Evolutionary conservation across 805 yeast genomes (phyloP).

Genomic region (Yamadazyma takamatsuzukensis): DNA sequence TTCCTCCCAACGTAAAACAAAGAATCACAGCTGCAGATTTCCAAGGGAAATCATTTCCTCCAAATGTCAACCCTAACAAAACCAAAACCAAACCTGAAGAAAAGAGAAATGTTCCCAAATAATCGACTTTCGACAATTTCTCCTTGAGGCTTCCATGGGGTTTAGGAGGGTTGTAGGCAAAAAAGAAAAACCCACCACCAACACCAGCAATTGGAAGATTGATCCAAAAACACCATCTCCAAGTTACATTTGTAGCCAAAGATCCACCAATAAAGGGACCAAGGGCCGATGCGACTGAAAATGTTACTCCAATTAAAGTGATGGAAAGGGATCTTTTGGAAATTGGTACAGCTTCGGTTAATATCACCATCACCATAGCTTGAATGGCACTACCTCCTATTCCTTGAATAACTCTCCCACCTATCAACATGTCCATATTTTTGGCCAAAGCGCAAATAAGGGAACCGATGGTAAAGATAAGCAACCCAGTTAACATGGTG

Average conservation of each 20-base stretch:
- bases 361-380: constrained; percentile 52
- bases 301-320: constrained; percentile 38
- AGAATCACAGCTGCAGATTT: constrained; percentile 48
- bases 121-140: constrained; percentile 45
- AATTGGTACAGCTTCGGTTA: constrained; percentile 52
- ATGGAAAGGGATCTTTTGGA: constrained; percentile 36
- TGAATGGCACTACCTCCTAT: constrained; percentile 70
- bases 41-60: constrained; percentile 54
- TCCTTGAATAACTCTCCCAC: constrained; percentile 70
- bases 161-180: constrained; percentile 46
- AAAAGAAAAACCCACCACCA: constrained; percentile 33
- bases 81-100: constrained; percentile 43
- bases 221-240: constrained; percentile 78
- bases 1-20: constrained; percentile 46
- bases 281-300: constrained; percentile 47
- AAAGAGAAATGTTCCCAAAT: constrained; percentile 43
- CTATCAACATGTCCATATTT: constrained; percentile 59
- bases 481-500: constrained; percentile 44
- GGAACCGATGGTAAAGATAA: constrained; percentile 61
- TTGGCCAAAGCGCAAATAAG: constrained; percentile 52
- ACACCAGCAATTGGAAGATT: constrained; percentile 65
- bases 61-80: constrained; percentile 50
- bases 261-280: constrained; percentile 73
- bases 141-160: constrained; percentile 35
- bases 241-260: constrained; percentile 52